A percentile compares a stretch with the other conserved stretches of the same genome.
These are phyloP conservation scores for Dactylellina haptotyla DNA, from an alignment of 2,329 filamentous ascomycete genomes.

Conservation along the genomic window DNA sequence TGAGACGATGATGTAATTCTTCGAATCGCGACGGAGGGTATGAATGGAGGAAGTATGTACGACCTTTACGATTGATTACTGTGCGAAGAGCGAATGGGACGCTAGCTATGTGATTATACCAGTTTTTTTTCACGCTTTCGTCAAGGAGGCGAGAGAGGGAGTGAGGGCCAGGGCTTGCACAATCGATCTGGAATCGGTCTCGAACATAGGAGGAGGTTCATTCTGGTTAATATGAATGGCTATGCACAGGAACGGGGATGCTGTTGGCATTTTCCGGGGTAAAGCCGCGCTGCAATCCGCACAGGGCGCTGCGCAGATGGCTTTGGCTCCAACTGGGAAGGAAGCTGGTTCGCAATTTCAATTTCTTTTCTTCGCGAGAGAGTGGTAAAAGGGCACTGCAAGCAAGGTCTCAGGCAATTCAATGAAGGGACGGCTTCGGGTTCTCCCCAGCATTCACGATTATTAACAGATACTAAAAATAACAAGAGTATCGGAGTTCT, in stretches of 20 bases:
- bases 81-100: conserved; percentile 1
- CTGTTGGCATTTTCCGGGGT: conserved; percentile 47
- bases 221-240: conserved; percentile 44
- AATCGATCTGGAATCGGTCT: conserved; percentile 14
- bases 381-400: neutral
- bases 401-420: neutral
- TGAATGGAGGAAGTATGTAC: too few relatives aligned
- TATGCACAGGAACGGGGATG: conserved; percentile 30
- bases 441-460: conserved; percentile 3
- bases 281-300: conserved; percentile 24
- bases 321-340: neutral
- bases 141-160: conserved; percentile 1
- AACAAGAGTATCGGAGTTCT: conserved; percentile 20
- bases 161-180: neutral
- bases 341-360: conserved; percentile 12
- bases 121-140: neutral
- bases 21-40: neutral
- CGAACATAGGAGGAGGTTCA: conserved; percentile 30
- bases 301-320: neutral
- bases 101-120: conserved; percentile 1
- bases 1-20: conserved; percentile 34
- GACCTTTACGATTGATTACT: neutral
- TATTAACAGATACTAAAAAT: conserved; percentile 29
- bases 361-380: conserved; percentile 30
- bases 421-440: conserved; percentile 21